These are phyloP conservation scores for Cetraspora pellucida DNA, from an alignment of 192 early-diverging fungal species.

Conservation along the genomic window DNA sequence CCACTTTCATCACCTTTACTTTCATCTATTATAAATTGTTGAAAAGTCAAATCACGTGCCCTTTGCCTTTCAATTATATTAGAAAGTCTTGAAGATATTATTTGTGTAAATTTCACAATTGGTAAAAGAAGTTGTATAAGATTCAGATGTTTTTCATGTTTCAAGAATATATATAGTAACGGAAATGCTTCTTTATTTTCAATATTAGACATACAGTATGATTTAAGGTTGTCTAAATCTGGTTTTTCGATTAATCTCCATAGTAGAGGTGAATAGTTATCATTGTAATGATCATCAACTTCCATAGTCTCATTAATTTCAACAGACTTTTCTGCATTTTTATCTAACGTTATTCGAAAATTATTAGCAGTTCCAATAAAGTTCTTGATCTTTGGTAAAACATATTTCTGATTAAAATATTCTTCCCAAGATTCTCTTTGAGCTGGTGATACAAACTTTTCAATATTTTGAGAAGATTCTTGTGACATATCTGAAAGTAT, in stretches of 20 bases:
- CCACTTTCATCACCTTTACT: not conserved
- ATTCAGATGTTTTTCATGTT: conserved; percentile 19
- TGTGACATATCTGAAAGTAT: conserved; percentile 23
- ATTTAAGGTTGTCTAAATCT: not conserved
- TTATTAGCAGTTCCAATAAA: conserved; percentile 2
- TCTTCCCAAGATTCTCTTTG: conserved; percentile 29
- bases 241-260: conserved; percentile 11
- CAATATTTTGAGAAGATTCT: not conserved
- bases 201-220: conserved; percentile 19
- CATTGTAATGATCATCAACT: conserved; percentile 13
- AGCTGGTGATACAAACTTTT: not conserved
- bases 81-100: conserved; percentile 1
- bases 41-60: conserved; percentile 12
- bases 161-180: conserved; percentile 24
- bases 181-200: not conserved
- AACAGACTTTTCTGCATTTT: not conserved
- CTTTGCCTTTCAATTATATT: conserved; percentile 12
- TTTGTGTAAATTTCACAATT: conserved; percentile 28
- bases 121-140: conserved; percentile 13
- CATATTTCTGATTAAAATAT: conserved; percentile 4
- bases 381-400: conserved; percentile 25
- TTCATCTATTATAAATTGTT: conserved; percentile 8
- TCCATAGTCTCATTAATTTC: conserved; percentile 31
- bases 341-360: conserved; percentile 23
- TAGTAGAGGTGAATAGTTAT: not conserved